Base-by-base conservation (phyloP, 176 grass and related monocot species). In the Calamus simplicifolius region DNA sequence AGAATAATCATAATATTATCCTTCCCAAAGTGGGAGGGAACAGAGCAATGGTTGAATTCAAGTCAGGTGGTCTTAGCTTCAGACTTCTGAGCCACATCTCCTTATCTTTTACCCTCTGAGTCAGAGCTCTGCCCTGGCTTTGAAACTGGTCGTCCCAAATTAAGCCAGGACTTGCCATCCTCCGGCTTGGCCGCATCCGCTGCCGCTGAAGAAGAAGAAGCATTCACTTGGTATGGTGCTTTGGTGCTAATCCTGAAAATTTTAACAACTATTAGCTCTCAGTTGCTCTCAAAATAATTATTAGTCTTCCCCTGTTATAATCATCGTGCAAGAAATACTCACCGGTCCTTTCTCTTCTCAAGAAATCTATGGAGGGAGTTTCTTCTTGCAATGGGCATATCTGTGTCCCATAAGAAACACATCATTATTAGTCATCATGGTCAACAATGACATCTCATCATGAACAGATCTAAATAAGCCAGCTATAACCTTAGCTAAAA, bases 291-390 rank as follows among this genome's bases (percentile, higher is more conserved):
- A 19, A 16, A 48, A 64, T 19, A 50, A 27, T 10, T 10, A 43
- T 13, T 13, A 43, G 35, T 43, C 35, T 43, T 43, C 35, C 35
- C 8, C 12, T 10, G 7, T 8, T 16, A 53, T 14, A 5, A 26
- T 13, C 35, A 43, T 12, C 12, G 8, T 43, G 35, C 35, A 13
- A 50, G 3, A 16, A 27, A 17, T 29, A 35, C 64, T 54, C 18
- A 67, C 64, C 64, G 27, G 38, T 67, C 64, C 51, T 67, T 67
- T 27, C 64, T 67, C 64, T 67, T 67, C 51, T 67, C 64, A 7
- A 67, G 64, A 51, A 67, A 67, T 6, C 64, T 50, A 21, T 67
- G 64, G 4, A 67, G 51, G 16, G 64, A 67, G 4, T 54, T 67
- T 53, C 18, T 55, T 26, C 64, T 54, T 18, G 51, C 64, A 16